Evolutionary conservation across 1,284 basidiomycete species (phyloP), one percentile per base, ranked within the genome.

Genomic region (Trametes pubescens): DNA sequence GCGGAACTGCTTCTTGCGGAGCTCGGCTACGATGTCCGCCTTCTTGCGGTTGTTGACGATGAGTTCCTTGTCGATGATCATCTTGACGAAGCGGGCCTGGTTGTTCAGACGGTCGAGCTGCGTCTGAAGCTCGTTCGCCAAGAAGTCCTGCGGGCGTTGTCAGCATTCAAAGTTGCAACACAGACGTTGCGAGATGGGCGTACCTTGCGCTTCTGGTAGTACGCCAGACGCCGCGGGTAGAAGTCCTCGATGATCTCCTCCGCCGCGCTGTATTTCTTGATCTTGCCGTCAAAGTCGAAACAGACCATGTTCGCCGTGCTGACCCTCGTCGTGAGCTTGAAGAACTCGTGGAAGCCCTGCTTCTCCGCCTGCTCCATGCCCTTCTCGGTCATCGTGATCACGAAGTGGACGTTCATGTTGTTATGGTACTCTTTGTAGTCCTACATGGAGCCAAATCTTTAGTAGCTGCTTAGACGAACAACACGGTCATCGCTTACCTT

Each of bases 301-400:
- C 95, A 95, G 10, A 99, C 98, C 98, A 99, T 99, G 81, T 99
- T 99, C 75, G 86, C 86, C 10, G 95, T 98, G 74, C 85, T 92
- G 75, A 99, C 80, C 74, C 95, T 93, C 48, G 84, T 80, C 4
- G 89, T 88, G 57, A 98, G 80, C 80, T 97, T 98, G 89, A 99
- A 99, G 75, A 89, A 94, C 76, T 97, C 96, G 38, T 92, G 78
- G 46, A 98, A 78, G 2, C 97, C 97, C 75, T 98, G 94, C 61
- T 87, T 86, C 73, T 96, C 94, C 1, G 96, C 94, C 75, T 94
- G 94, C 71, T 92, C 86, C 70, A 98, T 85, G 59, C 92, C 92
- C 71, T 91, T 92, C 56, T 91, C 86, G 8, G 83, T 82, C 88
- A 99, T 92, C 54, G 87, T 89, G 46, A 99, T 79, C 46, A 93